Evolutionary conservation across 768 basidiomycete genomes (phyloP).

Genomic region (Trametes gibbosa): DNA sequence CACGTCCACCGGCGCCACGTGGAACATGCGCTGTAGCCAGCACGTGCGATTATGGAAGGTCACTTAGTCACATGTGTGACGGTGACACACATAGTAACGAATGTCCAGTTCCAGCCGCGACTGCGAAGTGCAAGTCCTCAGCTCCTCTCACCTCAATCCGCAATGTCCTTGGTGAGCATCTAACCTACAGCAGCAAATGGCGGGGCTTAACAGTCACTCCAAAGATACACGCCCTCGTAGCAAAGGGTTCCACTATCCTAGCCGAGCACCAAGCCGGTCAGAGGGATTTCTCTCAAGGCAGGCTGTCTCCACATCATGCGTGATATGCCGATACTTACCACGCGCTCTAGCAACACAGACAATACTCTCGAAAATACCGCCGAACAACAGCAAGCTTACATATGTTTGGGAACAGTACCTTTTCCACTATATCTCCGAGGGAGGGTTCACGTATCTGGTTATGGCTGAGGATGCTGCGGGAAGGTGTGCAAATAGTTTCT

Average conservation of each 20-base stretch:
- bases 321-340: background rate
- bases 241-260: slow-evolving; percentile 74
- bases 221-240: slow-evolving; percentile 76
- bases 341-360: slow-evolving; percentile 65
- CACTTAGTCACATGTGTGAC: background rate
- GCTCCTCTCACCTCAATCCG: background rate
- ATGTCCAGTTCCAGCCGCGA: background rate
- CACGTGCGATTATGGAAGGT: background rate
- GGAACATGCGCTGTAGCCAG: slow-evolving; percentile 2
- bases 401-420: slow-evolving; percentile 93
- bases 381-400: slow-evolving; percentile 74
- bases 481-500: slow-evolving; percentile 46
- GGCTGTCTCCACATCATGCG: background rate
- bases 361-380: slow-evolving; percentile 93
- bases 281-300: slow-evolving; percentile 88
- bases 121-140: background rate
- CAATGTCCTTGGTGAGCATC: slow-evolving; percentile 30
- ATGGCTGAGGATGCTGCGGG: slow-evolving; percentile 95
- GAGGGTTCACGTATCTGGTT: slow-evolving; percentile 83
- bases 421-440: slow-evolving; percentile 92
- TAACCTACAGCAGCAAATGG: slow-evolving; percentile 31
- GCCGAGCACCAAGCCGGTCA: slow-evolving; percentile 82
- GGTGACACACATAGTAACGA: slow-evolving; percentile 14
- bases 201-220: background rate
- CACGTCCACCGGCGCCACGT: slow-evolving; percentile 19